A percentile compares a stretch with the other conserved stretches of the same genome.
phyloP scores from a whole-genome alignment of 768 basidiomycete species.

The Tulasnella sp. region DNA sequence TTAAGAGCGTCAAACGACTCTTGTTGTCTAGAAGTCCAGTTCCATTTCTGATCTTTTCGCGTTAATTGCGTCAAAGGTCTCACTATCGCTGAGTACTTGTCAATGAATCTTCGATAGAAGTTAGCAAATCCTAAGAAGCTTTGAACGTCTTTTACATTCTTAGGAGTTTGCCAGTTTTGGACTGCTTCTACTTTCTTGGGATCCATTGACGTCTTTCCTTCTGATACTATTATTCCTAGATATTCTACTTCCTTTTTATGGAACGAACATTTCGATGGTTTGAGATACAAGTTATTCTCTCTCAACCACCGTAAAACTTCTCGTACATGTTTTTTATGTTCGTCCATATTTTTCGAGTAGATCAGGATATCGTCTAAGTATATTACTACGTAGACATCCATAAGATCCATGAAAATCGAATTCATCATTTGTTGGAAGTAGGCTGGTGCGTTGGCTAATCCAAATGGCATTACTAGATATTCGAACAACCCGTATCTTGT shows the following conservation, averaged over 20 bases:
- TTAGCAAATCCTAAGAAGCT: constrained; percentile 22
- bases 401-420: constrained; percentile 16
- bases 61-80: not conserved
- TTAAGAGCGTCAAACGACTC: not conserved
- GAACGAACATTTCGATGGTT: constrained; percentile 20
- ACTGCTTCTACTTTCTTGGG: constrained; percentile 20
- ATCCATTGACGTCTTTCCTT: constrained; percentile 19
- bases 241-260: constrained; percentile 12
- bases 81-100: constrained; percentile 18
- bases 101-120: constrained; percentile 22
- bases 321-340: constrained; percentile 17
- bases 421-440: constrained; percentile 21
- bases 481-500: constrained; percentile 21
- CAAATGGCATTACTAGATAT: constrained; percentile 21
- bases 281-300: constrained; percentile 14
- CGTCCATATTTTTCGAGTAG: constrained; percentile 1
- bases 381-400: constrained; percentile 13
- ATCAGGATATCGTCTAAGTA: constrained; percentile 22
- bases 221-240: constrained; percentile 17
- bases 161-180: constrained; percentile 20
- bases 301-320: constrained; percentile 18
- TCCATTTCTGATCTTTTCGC: not conserved
- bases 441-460: constrained; percentile 21
- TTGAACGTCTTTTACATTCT: constrained; percentile 19
- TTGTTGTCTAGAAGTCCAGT: not conserved